phyloP scores from a whole-genome alignment of 768 basidiomycete genomes.

The Mycena pura region DNA sequence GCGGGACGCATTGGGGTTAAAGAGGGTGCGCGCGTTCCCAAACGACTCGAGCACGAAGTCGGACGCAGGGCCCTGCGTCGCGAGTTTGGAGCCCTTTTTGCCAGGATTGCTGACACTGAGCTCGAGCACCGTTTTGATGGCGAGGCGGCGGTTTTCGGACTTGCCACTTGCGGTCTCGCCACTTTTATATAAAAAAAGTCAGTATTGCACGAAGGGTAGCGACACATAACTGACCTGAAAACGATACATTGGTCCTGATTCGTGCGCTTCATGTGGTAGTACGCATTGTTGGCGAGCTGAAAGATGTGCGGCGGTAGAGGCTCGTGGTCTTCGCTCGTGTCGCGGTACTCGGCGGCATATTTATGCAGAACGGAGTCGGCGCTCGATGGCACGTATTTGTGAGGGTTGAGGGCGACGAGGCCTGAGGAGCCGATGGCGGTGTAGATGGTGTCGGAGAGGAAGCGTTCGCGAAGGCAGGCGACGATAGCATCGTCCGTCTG shows the following conservation, averaged over 20 bases:
- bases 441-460: constrained; percentile 85
- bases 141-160: constrained; percentile 88
- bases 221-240: constrained; percentile 65
- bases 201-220: background rate
- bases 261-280: constrained; percentile 95
- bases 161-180: constrained; percentile 95
- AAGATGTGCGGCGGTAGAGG: constrained; percentile 87
- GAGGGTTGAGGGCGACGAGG: constrained; percentile 90
- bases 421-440: constrained; percentile 73
- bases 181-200: constrained; percentile 46
- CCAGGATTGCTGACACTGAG: constrained; percentile 86
- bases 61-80: constrained; percentile 84
- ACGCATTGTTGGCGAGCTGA: constrained; percentile 88
- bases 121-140: constrained; percentile 92
- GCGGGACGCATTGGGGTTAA: constrained; percentile 94
- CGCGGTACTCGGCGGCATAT: constrained; percentile 86
- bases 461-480: constrained; percentile 84
- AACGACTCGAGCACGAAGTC: constrained; percentile 97
- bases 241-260: constrained; percentile 91
- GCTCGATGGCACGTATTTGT: constrained; percentile 86
- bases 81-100: constrained; percentile 93
- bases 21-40: constrained; percentile 89
- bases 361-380: constrained; percentile 85
- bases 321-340: constrained; percentile 68
- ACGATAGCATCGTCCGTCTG: constrained; percentile 87